phyloP scores from a whole-genome alignment of 495 filamentous ascomycete species.

The Copromyces sp. region DNA sequence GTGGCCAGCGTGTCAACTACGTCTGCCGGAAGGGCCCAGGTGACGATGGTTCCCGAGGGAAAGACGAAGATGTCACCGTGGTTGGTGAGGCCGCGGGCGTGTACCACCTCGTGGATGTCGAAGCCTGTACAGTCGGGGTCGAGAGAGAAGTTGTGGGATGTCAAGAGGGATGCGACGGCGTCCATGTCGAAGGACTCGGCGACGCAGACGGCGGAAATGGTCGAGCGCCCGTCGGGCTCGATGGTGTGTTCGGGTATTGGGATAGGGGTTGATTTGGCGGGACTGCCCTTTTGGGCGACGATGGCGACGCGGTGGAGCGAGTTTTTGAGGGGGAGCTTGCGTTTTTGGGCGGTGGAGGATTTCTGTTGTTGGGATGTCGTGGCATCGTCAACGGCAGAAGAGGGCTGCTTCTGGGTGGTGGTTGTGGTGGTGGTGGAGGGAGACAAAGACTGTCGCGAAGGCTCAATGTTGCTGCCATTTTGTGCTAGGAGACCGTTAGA shows the following conservation, averaged over 20 bases:
- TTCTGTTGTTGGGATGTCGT: constrained; percentile 3
- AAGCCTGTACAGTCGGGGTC: constrained; percentile 50
- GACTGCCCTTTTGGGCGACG: constrained; percentile 28
- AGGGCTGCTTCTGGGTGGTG: constrained; percentile 2
- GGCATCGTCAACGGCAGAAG: neutral
- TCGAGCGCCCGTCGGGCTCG: constrained; percentile 31
- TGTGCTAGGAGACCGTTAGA: constrained; percentile 28
- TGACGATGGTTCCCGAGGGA: constrained; percentile 87
- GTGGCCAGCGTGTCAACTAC: constrained; percentile 64
- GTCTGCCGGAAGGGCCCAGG: constrained; percentile 71
- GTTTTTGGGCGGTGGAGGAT: constrained; percentile 19
- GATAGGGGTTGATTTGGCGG: constrained; percentile 8
- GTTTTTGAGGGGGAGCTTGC: constrained; percentile 35
- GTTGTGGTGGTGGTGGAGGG: neutral
- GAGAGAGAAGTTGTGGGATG: constrained; percentile 58
- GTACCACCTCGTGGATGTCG: constrained; percentile 48
- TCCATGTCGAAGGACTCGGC: constrained; percentile 81
- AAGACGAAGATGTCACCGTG: constrained; percentile 91
- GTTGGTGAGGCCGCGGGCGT: constrained; percentile 40
- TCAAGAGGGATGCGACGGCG: constrained; percentile 57
- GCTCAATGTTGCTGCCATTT: constrained; percentile 12
- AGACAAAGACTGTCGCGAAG: neutral
- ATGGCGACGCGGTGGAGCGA: constrained; percentile 34
- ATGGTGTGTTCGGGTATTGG: constrained; percentile 1
- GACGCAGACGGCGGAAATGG: constrained; percentile 71